Percentiles rank a stretch among this genome's conserved stretches.
These are phyloP conservation scores for Venturia aucupariae DNA, from an alignment of 2,329 filamentous ascomycete genomes.

Conservation along the genomic window DNA sequence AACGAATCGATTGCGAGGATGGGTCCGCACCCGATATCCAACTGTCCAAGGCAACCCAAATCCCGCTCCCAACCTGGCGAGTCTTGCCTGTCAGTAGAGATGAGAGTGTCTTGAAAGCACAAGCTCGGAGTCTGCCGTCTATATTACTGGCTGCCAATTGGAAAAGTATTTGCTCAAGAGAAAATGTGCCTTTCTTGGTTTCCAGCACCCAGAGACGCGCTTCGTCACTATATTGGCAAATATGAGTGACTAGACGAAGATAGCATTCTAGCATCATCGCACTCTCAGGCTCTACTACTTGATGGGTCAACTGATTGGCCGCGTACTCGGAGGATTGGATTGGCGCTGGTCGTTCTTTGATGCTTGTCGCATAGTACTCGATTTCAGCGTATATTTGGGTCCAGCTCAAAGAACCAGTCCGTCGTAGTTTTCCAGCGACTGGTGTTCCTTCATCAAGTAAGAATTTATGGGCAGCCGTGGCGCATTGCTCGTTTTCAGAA, in stretches of 20 bases:
- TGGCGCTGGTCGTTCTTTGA: conserved; percentile 58
- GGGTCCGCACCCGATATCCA: conserved; percentile 55
- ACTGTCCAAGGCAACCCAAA: conserved; percentile 74
- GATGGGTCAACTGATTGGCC: conserved; percentile 23
- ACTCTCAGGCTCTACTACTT: conserved; percentile 80
- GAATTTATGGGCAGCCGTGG: conserved; percentile 78
- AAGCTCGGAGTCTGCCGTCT: conserved; percentile 68
- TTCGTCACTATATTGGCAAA: conserved; percentile 63
- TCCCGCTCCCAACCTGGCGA: conserved; percentile 53
- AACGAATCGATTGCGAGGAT: not conserved
- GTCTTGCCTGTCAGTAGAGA: conserved; percentile 69
- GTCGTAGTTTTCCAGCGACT: conserved; percentile 63
- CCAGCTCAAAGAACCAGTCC: conserved; percentile 82
- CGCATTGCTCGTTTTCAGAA: conserved; percentile 72
- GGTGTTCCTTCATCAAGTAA: conserved; percentile 72
- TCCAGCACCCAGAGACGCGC: conserved; percentile 64
- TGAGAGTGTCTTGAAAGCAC: conserved; percentile 69
- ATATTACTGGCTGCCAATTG: conserved; percentile 70
- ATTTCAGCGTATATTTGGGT: conserved; percentile 86
- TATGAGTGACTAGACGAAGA: conserved; percentile 73
- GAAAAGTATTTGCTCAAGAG: conserved; percentile 69
- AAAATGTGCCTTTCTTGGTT: conserved; percentile 41
- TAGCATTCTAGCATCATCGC: conserved; percentile 97
- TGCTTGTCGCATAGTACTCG: conserved; percentile 69
- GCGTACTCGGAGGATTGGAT: conserved; percentile 8